These are phyloP conservation scores for Scutellaria baicalensis DNA, from an alignment of 257 asterid species.

Conservation along the genomic window DNA sequence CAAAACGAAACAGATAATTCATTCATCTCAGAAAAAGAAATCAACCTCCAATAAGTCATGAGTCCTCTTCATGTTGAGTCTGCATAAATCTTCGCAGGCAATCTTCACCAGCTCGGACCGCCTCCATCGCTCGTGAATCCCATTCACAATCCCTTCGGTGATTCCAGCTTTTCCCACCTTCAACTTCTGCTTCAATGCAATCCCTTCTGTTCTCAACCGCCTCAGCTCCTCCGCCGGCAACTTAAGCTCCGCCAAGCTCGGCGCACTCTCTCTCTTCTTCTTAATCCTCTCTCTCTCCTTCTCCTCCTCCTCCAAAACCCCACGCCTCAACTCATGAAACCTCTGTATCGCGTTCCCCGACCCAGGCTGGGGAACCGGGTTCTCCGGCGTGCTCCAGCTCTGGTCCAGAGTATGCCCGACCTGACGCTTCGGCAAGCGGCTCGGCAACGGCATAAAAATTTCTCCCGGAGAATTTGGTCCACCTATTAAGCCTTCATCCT, in stretches of 20 bases:
- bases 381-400: conserved; percentile 95
- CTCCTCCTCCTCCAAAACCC: conserved; percentile 52
- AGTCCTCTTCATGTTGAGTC: conserved; percentile 96
- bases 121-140: conserved; percentile 98
- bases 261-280: conserved; percentile 39
- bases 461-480: conserved; percentile 61
- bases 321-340: conserved; percentile 51
- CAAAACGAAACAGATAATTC: background rate
- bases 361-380: conserved; percentile 79
- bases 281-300: conserved; percentile 64
- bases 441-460: conserved; percentile 73
- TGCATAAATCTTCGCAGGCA: conserved; percentile 73
- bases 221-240: conserved; percentile 54
- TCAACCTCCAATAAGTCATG: conserved; percentile 85
- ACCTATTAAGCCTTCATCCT: conserved; percentile 7
- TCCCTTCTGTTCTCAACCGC: conserved; percentile 63
- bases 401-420: conserved; percentile 93
- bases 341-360: conserved; percentile 62
- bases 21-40: background rate
- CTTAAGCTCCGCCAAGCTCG: conserved; percentile 79
- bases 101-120: conserved; percentile 72
- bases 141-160: conserved; percentile 94
- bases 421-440: conserved; percentile 60
- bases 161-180: conserved; percentile 88
- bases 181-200: conserved; percentile 61